phyloP scores from a whole-genome alignment of 139 green algal genomes.

The Gonium pectorale region DNA sequence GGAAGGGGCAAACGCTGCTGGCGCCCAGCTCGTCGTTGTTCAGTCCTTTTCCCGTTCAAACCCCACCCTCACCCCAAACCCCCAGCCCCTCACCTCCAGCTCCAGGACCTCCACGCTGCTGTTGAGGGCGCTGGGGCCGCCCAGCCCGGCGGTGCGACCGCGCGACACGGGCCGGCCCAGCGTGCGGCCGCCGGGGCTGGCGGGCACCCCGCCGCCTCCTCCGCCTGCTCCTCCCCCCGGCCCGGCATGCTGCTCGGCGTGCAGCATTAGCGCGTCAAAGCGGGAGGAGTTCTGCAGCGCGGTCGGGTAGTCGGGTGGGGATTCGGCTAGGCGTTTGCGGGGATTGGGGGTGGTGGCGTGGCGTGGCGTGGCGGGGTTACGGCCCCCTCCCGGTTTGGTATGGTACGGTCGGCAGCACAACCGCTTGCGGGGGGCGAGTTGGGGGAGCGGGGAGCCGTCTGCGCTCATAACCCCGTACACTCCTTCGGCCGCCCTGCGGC shows the following conservation, averaged over 20 bases:
- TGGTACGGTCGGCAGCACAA: too few relatives aligned
- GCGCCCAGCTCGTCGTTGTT: background rate
- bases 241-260: background rate
- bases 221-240: background rate
- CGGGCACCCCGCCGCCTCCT: background rate
- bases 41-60: background rate
- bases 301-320: too few relatives aligned
- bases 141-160: background rate
- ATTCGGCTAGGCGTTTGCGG: too few relatives aligned
- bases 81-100: background rate
- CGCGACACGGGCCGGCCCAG: background rate
- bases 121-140: background rate
- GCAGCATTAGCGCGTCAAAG: background rate
- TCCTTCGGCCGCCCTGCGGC: too few relatives aligned
- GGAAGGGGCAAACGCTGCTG: background rate
- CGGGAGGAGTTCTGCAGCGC: too few relatives aligned
- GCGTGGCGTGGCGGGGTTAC: too few relatives aligned
- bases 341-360: too few relatives aligned
- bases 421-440: too few relatives aligned
- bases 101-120: background rate
- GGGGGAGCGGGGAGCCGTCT: too few relatives aligned
- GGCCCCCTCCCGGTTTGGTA: too few relatives aligned
- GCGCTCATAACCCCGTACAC: too few relatives aligned
- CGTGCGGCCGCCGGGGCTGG: background rate
- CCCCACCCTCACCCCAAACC: too few relatives aligned